Base-by-base conservation (phyloP, 306 rosid species). In the Quercus dentata region DNA sequence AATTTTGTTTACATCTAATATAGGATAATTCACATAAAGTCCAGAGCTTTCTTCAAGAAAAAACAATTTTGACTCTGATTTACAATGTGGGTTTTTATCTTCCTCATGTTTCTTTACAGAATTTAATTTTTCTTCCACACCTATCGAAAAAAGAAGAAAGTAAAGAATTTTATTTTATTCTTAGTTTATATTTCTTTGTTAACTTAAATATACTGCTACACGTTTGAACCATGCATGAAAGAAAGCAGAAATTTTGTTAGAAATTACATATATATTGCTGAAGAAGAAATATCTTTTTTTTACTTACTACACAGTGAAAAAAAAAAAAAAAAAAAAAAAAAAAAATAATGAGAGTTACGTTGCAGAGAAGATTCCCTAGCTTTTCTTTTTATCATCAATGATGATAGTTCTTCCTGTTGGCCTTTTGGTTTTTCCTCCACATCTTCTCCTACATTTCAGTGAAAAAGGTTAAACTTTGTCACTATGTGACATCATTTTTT, bases 361-460 rank as follows among this genome's bases (percentile, higher is more conserved):
- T 74, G 85, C 88, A 92, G 90, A 86, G 94, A 94, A 94, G 97
- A 88, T 94, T 94, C 98, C 91, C 86, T 30, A 65, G 71, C 79
- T 88, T 84, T 85, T 89, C 90, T 81, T 94, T 87, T 83, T 80
- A 89, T 84, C 88, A 87, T 84, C 82, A 88, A 92, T 92, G 90
- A 94, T 89, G 93, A 92, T 87, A 89, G 86, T 86, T 91, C 86
- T 84, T 89, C 88, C 81, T 84, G 86, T 85, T 85, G 86, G 88
- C 84, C 86, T 86, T 90, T 87, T 84, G 75, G 82, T 84, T 87
- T 85, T 77, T 84, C 86, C 84, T 88, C 90, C 90, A 80, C 83
- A 81, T 88, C 94, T 89, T 83, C 93, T 89, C 97, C 97, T 92
- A 89, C 97, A 91, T 91, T 94, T 94, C 94, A 88, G 97, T 92